Evolutionary conservation across 139 green algal species (phyloP).

Genomic region (Gonium pectorale): DNA sequence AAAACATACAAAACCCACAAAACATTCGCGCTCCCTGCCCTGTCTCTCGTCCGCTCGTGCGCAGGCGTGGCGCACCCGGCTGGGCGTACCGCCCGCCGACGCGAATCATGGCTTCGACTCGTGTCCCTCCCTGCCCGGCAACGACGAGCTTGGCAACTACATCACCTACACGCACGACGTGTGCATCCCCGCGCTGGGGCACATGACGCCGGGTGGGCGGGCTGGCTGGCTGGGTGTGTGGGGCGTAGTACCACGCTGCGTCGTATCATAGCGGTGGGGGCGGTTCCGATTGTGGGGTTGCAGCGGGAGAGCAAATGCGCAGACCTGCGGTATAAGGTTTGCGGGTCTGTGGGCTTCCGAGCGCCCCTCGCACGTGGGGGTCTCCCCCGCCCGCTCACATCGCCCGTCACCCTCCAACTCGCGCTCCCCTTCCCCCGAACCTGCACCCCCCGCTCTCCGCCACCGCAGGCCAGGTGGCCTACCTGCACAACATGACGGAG

Average conservation of each 20-base stretch:
- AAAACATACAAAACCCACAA: no score
- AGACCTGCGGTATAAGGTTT: no score
- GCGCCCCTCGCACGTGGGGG: no score
- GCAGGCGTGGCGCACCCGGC: slow-evolving; percentile 15
- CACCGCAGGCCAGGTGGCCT: not conserved
- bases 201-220: slow-evolving; percentile 1
- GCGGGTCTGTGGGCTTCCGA: no score
- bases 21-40: no score
- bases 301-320: no score
- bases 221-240: no score
- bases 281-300: no score
- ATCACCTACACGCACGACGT: slow-evolving; percentile 39
- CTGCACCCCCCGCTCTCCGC: not conserved
- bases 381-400: no score
- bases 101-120: not conserved
- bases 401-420: not conserved
- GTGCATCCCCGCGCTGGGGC: slow-evolving; percentile 23
- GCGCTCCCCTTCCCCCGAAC: not conserved
- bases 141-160: slow-evolving; percentile 42
- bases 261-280: no score
- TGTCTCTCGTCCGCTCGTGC: no score
- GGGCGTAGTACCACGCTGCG: no score
- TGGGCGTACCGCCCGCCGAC: slow-evolving; percentile 22
- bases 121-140: slow-evolving; percentile 4
- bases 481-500: not conserved